Evolutionary conservation across 768 basidiomycete genomes (phyloP), one percentile per base, ranked within the genome.

Genomic region (Russula foetens): DNA sequence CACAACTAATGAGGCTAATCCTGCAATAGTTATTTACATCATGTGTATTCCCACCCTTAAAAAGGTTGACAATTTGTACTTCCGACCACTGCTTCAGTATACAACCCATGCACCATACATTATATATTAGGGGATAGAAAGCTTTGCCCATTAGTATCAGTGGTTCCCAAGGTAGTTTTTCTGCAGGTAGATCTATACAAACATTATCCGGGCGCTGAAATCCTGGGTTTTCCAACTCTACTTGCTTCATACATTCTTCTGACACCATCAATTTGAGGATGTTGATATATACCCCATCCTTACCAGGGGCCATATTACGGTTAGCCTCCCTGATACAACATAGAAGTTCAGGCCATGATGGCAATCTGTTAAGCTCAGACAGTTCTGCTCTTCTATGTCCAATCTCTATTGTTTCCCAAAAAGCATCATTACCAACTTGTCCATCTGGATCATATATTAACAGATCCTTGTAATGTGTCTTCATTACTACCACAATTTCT

Each of bases 41-140:
- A 24, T 66, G 58, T 7, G 56, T 45, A 39, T 67, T 56, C 6
- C 66, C 60, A n/a, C 31, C 35, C 26, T 67, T 67, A 21, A 58
- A 55, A 6, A 66, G 41, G n/a, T 48, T 57, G 3, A 24, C 17
- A 4, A 66, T 55, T 11, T 50, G 24, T 2, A 66, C 60, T 12
- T 66, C 60, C 15, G 29, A 28, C 66, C 64, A 65, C 5, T 24
- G 41, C 23, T 15, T 7, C 7, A 28, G 58, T 0, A 33, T 33
- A 2, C 5, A 3, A 2, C 2, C 7, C 3, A 21, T 31, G 6
- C 45, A 9, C 53, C 53, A 54, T 0, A 28, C 9, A 0, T 15
- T 4, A 0, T 7, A 0, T 0, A 54, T 2, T 0, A 54, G 7
- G 2, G 43, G 21, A 11, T 31, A 7, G 43, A 54, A 45, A 2